Percentiles rank a stretch among this genome's conserved stretches.
These are phyloP conservation scores for Suillus sp. DNA, from an alignment of 768 basidiomycete genomes.

Conservation along the genomic window DNA sequence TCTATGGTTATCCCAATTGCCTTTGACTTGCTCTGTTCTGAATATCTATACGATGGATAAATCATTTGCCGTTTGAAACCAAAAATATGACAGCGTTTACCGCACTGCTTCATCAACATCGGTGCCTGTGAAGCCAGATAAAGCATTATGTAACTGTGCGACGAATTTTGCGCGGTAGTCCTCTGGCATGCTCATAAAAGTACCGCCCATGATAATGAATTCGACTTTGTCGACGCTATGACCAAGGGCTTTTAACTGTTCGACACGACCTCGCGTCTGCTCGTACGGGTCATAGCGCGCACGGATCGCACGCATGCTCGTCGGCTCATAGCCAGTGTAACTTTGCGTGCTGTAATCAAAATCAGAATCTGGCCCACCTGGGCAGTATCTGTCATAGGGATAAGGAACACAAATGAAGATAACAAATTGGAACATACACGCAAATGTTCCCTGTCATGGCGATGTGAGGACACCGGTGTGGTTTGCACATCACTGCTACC, in stretches of 20 bases:
- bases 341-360: slow-evolving; percentile 99
- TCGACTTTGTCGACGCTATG: slow-evolving; percentile 97
- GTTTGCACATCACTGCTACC: slow-evolving; percentile 99
- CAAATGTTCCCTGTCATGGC: slow-evolving; percentile 99
- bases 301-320: slow-evolving; percentile 98
- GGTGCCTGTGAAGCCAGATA: slow-evolving; percentile 91
- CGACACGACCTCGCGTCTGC: slow-evolving; percentile 92
- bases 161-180: slow-evolving; percentile 93
- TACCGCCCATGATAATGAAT: slow-evolving; percentile 97
- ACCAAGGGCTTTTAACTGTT: slow-evolving; percentile 93
- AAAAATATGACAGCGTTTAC: slow-evolving; percentile 36
- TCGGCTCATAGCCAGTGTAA: slow-evolving; percentile 94
- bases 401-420: slow-evolving; percentile 9
- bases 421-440: slow-evolving; percentile 59
- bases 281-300: slow-evolving; percentile 97
- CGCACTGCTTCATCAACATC: slow-evolving; percentile 96
- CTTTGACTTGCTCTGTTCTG: slow-evolving; percentile 96
- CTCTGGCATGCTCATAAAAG: slow-evolving; percentile 99
- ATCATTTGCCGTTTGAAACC: background rate
- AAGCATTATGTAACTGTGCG: slow-evolving; percentile 94
- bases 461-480: slow-evolving; percentile 98
- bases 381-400: slow-evolving; percentile 73
- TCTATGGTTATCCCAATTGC: slow-evolving; percentile 99
- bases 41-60: slow-evolving; percentile 58
- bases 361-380: slow-evolving; percentile 98